These are phyloP conservation scores for Coemansia sp. DNA, from an alignment of 192 early-diverging fungal genomes.

Conservation along the genomic window DNA sequence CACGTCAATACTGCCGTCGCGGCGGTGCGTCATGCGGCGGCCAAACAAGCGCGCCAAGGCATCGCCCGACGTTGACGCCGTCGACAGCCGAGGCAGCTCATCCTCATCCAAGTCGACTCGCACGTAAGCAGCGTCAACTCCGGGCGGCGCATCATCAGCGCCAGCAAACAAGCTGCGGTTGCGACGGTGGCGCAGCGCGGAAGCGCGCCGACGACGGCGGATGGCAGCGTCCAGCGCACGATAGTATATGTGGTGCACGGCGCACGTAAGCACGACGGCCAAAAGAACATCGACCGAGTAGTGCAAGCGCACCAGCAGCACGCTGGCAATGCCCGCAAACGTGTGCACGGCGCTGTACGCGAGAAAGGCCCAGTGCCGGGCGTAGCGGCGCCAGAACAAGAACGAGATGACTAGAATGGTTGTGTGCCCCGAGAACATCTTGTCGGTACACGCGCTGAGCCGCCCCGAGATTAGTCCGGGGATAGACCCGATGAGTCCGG, in stretches of 20 bases:
- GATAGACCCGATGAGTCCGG: slow-evolving; percentile 14
- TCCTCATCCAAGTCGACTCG: background rate
- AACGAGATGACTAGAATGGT: slow-evolving; percentile 55
- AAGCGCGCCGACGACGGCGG: background rate
- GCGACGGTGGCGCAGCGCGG: background rate
- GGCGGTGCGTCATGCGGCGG: slow-evolving; percentile 1
- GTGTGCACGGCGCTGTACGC: slow-evolving; percentile 45
- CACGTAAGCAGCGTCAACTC: background rate
- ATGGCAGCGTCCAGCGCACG: slow-evolving; percentile 41
- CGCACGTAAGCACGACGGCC: slow-evolving; percentile 58
- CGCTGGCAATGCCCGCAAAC: slow-evolving; percentile 51
- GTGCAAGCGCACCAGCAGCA: slow-evolving; percentile 58
- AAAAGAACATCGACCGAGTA: slow-evolving; percentile 64
- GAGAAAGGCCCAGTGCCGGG: slow-evolving; percentile 49
- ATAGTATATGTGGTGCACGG: slow-evolving; percentile 62
- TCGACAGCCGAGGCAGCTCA: background rate
- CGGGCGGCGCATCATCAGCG: background rate
- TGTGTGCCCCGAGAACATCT: slow-evolving; percentile 66
- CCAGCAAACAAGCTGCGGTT: slow-evolving; percentile 7
- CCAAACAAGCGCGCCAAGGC: background rate
- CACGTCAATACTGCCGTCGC: background rate
- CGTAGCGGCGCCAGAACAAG: slow-evolving; percentile 58
- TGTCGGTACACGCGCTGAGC: slow-evolving; percentile 60
- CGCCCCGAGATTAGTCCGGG: slow-evolving; percentile 38
- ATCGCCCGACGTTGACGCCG: background rate